These are phyloP conservation scores for Amanita polypyramis DNA, from an alignment of 768 basidiomycete species.

Conservation along the genomic window DNA sequence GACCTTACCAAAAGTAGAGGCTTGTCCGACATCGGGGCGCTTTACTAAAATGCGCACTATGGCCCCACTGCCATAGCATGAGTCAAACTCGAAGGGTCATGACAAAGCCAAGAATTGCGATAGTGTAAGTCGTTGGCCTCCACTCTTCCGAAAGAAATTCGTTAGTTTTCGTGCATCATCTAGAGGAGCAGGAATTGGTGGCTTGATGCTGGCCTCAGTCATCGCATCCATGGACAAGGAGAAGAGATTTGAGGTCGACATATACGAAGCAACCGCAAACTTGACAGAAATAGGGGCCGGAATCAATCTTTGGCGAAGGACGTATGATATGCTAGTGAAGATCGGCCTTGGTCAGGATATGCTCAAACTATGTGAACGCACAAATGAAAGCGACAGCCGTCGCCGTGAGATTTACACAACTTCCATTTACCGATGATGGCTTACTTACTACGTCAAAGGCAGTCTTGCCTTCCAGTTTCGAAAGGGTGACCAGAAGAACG, in stretches of 20 bases:
- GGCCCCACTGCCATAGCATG: too few species aligned
- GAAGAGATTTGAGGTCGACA: constrained; percentile 42
- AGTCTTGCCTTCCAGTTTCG: constrained; percentile 45
- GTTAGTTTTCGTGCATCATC: not conserved
- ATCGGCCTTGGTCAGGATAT: constrained; percentile 39
- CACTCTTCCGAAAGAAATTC: too few species aligned
- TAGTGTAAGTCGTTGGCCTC: too few species aligned
- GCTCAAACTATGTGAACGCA: constrained; percentile 14
- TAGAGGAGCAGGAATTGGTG: constrained; percentile 45
- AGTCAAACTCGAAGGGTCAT: too few species aligned
- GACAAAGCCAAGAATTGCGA: too few species aligned
- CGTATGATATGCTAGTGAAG: constrained; percentile 15
- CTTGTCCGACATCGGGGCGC: too few species aligned
- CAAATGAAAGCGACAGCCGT: too few species aligned
- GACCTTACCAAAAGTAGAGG: too few species aligned
- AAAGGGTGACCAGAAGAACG: constrained; percentile 48
- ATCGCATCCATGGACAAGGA: constrained; percentile 35
- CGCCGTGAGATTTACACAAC: too few species aligned
- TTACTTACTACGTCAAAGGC: constrained; percentile 17
- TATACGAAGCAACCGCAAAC: constrained; percentile 42
- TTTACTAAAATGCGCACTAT: too few species aligned
- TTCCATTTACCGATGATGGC: too few species aligned
- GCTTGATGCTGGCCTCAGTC: constrained; percentile 21
- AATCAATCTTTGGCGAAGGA: constrained; percentile 43
- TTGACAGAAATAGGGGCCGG: constrained; percentile 53